phyloP scores from a whole-genome alignment of 352 stramenopile genomes.

The Globisporangium orthogonon region DNA sequence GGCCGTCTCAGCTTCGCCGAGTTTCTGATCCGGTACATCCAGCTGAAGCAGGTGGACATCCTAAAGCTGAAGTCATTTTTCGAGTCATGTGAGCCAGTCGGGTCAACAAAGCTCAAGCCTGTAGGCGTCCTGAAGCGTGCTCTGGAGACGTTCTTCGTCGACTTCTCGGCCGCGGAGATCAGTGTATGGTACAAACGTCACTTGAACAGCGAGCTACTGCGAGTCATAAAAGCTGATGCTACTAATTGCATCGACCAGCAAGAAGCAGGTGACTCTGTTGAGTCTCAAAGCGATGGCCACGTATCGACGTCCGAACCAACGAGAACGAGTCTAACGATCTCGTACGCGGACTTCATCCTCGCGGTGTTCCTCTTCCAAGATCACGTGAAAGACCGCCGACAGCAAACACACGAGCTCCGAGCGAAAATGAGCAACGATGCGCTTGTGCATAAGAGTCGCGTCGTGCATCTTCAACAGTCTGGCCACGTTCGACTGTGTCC shows the following conservation, averaged over 20 bases:
- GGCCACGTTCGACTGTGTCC: slow-evolving; percentile 65
- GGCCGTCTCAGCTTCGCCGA: slow-evolving; percentile 42
- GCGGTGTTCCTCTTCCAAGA: slow-evolving; percentile 47
- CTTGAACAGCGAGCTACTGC: slow-evolving; percentile 12
- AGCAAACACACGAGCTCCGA: slow-evolving; percentile 19
- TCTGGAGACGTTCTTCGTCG: slow-evolving; percentile 25
- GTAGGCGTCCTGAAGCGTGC: slow-evolving; percentile 20
- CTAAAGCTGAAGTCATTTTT: slow-evolving; percentile 32
- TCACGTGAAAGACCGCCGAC: slow-evolving; percentile 14
- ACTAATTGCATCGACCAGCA: background rate
- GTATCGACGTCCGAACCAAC: too few species aligned
- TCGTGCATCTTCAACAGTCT: slow-evolving; percentile 66
- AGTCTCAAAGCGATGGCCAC: background rate
- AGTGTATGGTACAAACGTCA: slow-evolving; percentile 25
- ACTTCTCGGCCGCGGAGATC: slow-evolving; percentile 18
- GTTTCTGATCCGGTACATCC: slow-evolving; percentile 57
- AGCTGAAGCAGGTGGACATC: slow-evolving; percentile 33
- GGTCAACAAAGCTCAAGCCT: slow-evolving; percentile 25
- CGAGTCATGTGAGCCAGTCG: slow-evolving; percentile 26
- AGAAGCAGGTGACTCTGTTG: background rate
- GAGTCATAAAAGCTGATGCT: slow-evolving; percentile 4
- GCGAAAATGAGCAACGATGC: slow-evolving; percentile 35
- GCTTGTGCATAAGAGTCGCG: slow-evolving; percentile 43
- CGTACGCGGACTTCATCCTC: slow-evolving; percentile 54
- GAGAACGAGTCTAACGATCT: slow-evolving; percentile 14